Conservation (phyloP, 2,329 filamentous ascomycete genomes). For the Alternaria ethzedia region DNA sequence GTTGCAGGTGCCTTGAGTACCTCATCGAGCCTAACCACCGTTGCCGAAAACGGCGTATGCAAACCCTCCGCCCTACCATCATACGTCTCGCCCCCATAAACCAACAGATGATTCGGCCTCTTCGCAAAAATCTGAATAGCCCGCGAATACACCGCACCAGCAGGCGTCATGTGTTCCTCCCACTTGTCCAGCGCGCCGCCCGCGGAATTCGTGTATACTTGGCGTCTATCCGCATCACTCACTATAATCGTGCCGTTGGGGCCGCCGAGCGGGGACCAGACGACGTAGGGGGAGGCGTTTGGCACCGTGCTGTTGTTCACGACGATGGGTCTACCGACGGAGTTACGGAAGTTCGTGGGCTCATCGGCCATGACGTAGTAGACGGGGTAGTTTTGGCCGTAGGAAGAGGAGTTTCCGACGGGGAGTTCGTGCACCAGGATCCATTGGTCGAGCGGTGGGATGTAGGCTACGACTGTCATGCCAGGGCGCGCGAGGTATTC, state of each 20-base stretch:
- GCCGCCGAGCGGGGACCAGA: constrained; percentile 31
- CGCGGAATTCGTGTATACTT: constrained; percentile 26
- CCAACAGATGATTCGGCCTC: constrained; percentile 19
- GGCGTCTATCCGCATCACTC: constrained; percentile 20
- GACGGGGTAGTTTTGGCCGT: constrained; percentile 28
- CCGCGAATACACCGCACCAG: constrained; percentile 24
- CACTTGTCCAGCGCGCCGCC: constrained; percentile 25
- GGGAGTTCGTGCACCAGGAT: constrained; percentile 31
- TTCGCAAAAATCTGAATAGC: constrained; percentile 26
- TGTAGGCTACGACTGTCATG: constrained; percentile 30
- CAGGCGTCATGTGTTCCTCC: constrained; percentile 26
- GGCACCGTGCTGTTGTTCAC: constrained; percentile 25
- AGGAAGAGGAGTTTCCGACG: constrained; percentile 19
- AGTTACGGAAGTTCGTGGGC: constrained; percentile 23
- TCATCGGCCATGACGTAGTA: constrained; percentile 30
- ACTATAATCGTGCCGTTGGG: constrained; percentile 30
- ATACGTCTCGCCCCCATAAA: constrained; percentile 27
- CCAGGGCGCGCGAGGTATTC: constrained; percentile 26
- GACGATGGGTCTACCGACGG: constrained; percentile 20
- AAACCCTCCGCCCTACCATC: constrained; percentile 14
- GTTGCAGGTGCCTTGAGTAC: not conserved
- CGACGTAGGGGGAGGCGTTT: constrained; percentile 26
- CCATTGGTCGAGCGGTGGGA: constrained; percentile 27
- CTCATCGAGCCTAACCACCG: constrained; percentile 14
- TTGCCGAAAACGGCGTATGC: constrained; percentile 19